These are phyloP conservation scores for Carpinus viminea DNA, from an alignment of 306 rosid genomes.

Conservation along the genomic window DNA sequence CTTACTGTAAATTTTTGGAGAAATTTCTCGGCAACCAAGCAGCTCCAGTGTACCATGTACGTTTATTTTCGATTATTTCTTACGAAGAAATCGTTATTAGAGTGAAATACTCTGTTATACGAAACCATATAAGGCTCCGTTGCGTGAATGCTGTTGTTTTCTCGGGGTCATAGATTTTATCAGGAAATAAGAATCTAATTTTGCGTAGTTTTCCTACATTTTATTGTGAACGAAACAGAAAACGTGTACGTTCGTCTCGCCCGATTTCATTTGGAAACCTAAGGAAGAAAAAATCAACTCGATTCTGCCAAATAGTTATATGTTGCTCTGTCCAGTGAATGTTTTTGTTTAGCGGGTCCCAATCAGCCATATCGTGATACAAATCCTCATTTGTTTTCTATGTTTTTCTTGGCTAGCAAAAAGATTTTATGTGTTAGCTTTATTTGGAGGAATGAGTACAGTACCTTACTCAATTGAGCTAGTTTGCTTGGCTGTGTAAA, in stretches of 20 bases:
- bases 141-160: not conserved
- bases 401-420: not conserved
- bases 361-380: not conserved
- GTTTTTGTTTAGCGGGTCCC: not conserved
- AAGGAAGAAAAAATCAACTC: not conserved
- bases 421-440: not conserved
- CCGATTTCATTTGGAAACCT: not conserved
- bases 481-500: constrained; percentile 14
- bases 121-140: not conserved
- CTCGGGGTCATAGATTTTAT: not conserved
- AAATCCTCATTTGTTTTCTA: not conserved
- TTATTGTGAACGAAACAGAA: not conserved
- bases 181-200: not conserved
- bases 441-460: not conserved
- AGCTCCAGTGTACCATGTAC: not conserved
- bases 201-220: not conserved
- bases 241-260: not conserved
- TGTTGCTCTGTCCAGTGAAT: not conserved
- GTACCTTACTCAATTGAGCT: not conserved
- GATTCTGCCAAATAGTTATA: not conserved
- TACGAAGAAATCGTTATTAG: not conserved
- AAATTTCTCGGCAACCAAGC: not conserved
- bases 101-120: not conserved
- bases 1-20: not conserved
- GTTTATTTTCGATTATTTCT: not conserved